Percentiles rank a stretch among this genome's conserved stretches.
Evolutionary conservation across 106 monocot genomes (phyloP).

Genomic region (Chionographis japonica): DNA sequence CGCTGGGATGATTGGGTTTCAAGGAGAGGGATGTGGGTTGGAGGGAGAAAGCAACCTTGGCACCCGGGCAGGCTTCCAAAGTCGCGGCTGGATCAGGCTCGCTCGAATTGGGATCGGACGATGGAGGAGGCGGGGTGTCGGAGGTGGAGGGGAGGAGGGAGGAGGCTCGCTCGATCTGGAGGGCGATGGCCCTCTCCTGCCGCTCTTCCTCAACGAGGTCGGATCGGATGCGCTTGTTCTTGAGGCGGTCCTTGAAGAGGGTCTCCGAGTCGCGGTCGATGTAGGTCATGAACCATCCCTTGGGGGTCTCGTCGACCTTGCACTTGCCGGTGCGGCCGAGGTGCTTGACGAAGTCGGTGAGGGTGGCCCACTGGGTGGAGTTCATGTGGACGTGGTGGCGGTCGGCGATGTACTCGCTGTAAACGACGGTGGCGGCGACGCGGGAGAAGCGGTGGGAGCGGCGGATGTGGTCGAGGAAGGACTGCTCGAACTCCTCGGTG

Average conservation of each 20-base stretch:
- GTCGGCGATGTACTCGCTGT: conserved; percentile 91
- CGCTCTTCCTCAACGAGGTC: conserved; percentile 86
- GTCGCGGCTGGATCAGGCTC: neutral
- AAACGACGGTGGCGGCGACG: conserved; percentile 92
- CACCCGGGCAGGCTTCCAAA: neutral
- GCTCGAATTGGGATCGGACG: neutral
- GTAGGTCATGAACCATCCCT: conserved; percentile 98
- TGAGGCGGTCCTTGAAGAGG: conserved; percentile 66
- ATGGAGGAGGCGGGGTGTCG: neutral
- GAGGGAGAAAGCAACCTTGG: conserved; percentile 39
- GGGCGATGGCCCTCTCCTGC: conserved; percentile 66
- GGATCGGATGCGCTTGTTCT: conserved; percentile 58
- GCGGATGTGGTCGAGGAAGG: conserved; percentile 71
- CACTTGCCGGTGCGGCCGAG: conserved; percentile 78
- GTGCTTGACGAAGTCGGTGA: conserved; percentile 92
- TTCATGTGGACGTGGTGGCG: conserved; percentile 97
- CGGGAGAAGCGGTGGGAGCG: conserved; percentile 87
- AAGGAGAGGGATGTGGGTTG: conserved; percentile 11
- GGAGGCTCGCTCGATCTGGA: conserved; percentile 70
- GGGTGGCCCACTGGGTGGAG: conserved; percentile 91
- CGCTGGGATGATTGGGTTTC: conserved; percentile 12
- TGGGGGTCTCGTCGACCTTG: conserved; percentile 95
- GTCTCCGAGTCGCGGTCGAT: conserved; percentile 89
- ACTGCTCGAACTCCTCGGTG: conserved; percentile 75
- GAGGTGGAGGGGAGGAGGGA: conserved; percentile 3